phyloP scores from a whole-genome alignment of 768 basidiomycete genomes.

The Tephrocybe rancida region DNA sequence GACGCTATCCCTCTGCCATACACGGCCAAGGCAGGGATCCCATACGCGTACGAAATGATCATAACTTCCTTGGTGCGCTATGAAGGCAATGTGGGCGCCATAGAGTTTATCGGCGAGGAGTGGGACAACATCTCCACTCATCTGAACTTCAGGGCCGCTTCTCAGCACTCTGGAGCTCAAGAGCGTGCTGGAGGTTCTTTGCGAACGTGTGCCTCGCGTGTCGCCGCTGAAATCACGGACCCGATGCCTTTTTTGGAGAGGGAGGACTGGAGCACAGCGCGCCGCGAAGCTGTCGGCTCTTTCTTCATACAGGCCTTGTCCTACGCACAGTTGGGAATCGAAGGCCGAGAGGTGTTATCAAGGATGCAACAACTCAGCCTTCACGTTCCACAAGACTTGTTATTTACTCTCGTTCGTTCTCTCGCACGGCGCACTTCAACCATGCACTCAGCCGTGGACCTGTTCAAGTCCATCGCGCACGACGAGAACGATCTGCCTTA shows the following conservation, averaged over 20 bases:
- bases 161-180: neutral
- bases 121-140: slow-evolving; percentile 33
- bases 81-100: slow-evolving; percentile 29
- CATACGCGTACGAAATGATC: slow-evolving; percentile 38
- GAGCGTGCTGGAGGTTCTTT: slow-evolving; percentile 8
- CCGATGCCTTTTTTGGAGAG: slow-evolving; percentile 29
- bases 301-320: slow-evolving; percentile 46
- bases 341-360: slow-evolving; percentile 39
- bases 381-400: slow-evolving; percentile 25
- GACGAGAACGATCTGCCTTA: slow-evolving; percentile 10
- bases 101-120: slow-evolving; percentile 42
- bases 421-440: slow-evolving; percentile 38
- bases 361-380: slow-evolving; percentile 41
- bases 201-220: slow-evolving; percentile 13
- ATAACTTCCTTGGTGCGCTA: slow-evolving; percentile 35
- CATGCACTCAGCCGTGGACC: slow-evolving; percentile 22
- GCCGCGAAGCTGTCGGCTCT: slow-evolving; percentile 33
- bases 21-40: slow-evolving; percentile 20
- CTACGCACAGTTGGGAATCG: slow-evolving; percentile 27
- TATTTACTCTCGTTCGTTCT: slow-evolving; percentile 39
- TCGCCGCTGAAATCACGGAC: slow-evolving; percentile 29
- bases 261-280: slow-evolving; percentile 25
- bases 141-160: slow-evolving; percentile 5
- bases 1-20: slow-evolving; percentile 19
- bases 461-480: slow-evolving; percentile 8